Conservation (phyloP, 768 basidiomycete species). For the Fibroporia radiculosa region DNA sequence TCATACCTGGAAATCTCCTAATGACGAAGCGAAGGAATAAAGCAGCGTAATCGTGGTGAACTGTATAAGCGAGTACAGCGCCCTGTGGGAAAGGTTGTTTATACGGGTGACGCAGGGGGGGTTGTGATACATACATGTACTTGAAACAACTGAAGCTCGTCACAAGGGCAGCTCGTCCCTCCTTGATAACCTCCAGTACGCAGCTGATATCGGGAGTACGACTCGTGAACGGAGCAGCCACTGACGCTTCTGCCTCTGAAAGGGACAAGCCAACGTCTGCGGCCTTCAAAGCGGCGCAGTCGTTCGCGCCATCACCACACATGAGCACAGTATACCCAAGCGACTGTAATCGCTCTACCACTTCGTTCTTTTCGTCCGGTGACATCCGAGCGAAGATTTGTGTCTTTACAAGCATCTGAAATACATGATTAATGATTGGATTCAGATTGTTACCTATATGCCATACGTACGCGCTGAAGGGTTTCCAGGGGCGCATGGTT, state of each 20-base stretch:
- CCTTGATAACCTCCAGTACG: conserved; percentile 93
- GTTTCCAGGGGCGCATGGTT: conserved; percentile 93
- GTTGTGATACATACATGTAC: conserved; percentile 64
- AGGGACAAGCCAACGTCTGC: conserved; percentile 96
- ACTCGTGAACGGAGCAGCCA: conserved; percentile 96
- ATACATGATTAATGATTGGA: conserved; percentile 2
- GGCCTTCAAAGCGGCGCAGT: conserved; percentile 96
- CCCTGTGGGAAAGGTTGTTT: conserved; percentile 49
- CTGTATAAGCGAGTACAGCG: conserved; percentile 95
- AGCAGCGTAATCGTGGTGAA: conserved; percentile 96
- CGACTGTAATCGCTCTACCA: conserved; percentile 87
- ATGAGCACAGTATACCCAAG: conserved; percentile 96
- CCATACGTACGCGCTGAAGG: conserved; percentile 70
- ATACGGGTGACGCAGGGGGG: no score
- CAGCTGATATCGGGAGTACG: conserved; percentile 92
- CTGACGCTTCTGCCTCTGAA: conserved; percentile 96
- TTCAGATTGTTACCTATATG: not conserved
- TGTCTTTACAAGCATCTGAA: conserved; percentile 92
- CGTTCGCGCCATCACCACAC: conserved; percentile 99
- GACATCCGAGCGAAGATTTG: conserved; percentile 99
- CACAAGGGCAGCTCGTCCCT: conserved; percentile 91
- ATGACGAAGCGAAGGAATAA: conserved; percentile 92
- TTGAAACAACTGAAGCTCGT: conserved; percentile 99
- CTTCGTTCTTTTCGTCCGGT: conserved; percentile 98
- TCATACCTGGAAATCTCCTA: conserved; percentile 91